These are phyloP conservation scores for Aspergillus niger DNA, from an alignment of 2,329 filamentous ascomycete species.

Conservation along the genomic window DNA sequence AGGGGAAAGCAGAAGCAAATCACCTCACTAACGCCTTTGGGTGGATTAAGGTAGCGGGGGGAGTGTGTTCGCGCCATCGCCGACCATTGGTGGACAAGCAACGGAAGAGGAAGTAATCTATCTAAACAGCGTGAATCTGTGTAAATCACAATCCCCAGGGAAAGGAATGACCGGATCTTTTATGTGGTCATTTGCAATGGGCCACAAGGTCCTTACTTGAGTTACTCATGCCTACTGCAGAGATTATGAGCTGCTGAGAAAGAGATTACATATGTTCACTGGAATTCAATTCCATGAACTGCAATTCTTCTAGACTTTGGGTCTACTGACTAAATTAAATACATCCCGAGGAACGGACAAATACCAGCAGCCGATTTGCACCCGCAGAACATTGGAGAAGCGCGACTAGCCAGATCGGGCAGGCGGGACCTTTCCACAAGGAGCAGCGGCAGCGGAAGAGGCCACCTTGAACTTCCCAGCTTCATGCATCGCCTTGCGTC, in stretches of 20 bases:
- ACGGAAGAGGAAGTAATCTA: neutral
- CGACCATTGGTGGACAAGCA: slow-evolving; percentile 4
- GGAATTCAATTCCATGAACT: too few species aligned
- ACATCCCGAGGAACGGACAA: neutral
- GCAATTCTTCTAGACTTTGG: neutral
- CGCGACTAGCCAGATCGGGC: slow-evolving; percentile 22
- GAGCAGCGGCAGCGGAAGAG: slow-evolving; percentile 38
- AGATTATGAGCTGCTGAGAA: too few species aligned
- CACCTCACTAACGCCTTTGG: slow-evolving; percentile 1
- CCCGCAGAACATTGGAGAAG: slow-evolving; percentile 22
- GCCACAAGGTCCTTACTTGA: too few species aligned
- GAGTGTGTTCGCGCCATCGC: slow-evolving; percentile 9
- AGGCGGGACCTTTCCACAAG: slow-evolving; percentile 17
- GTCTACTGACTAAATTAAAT: neutral
- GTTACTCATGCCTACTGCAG: too few species aligned
- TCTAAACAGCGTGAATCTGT: too few species aligned
- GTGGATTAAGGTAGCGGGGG: slow-evolving; percentile 11
- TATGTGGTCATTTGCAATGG: too few species aligned
- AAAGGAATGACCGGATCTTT: neutral
- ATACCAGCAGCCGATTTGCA: slow-evolving; percentile 2
- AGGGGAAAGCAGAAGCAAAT: neutral
- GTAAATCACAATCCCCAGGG: neutral
- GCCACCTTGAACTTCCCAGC: slow-evolving; percentile 46
- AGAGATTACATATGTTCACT: too few species aligned
- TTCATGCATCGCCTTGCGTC: slow-evolving; percentile 20